Conservation (phyloP, 106 monocot genomes). For the Allium fistulosum region DNA sequence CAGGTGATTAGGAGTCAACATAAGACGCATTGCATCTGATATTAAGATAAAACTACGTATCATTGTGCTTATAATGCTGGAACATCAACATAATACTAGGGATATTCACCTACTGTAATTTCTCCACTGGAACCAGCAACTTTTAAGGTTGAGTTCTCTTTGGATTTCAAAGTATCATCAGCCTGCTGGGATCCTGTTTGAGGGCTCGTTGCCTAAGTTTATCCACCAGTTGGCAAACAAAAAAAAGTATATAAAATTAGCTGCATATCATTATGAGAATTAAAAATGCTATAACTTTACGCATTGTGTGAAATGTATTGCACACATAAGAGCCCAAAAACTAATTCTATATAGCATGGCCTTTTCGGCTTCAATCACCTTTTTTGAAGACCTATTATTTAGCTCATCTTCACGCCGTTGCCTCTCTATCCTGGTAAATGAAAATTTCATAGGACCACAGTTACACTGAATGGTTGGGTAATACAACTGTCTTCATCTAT, state of each 20-base stretch:
- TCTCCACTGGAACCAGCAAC: slow-evolving; percentile 87
- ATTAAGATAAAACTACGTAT: not conserved
- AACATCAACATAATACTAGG: not conserved
- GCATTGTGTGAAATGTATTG: too few relatives aligned
- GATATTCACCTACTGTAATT: slow-evolving; percentile 71
- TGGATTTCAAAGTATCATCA: slow-evolving; percentile 76
- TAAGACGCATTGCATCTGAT: not conserved
- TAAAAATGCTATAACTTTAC: too few relatives aligned
- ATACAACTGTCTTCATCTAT: too few relatives aligned
- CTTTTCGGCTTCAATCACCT: slow-evolving; percentile 72
- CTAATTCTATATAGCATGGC: slow-evolving; percentile 60
- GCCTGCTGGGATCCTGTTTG: slow-evolving; percentile 70
- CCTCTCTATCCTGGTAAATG: slow-evolving; percentile 74
- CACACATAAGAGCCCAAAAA: not conserved
- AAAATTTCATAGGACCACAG: not conserved
- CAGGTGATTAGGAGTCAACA: not conserved
- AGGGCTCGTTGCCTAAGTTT: slow-evolving; percentile 77
- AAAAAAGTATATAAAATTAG: slow-evolving; percentile 5
- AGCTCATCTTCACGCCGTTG: slow-evolving; percentile 88
- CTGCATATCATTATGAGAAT: not conserved
- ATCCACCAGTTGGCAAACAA: not conserved
- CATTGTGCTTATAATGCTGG: not conserved
- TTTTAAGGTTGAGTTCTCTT: slow-evolving; percentile 72
- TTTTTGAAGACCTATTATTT: slow-evolving; percentile 76
- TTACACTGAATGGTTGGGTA: too few relatives aligned